phyloP scores from a whole-genome alignment of 352 stramenopile species.

The Globisporangium echinulatum region DNA sequence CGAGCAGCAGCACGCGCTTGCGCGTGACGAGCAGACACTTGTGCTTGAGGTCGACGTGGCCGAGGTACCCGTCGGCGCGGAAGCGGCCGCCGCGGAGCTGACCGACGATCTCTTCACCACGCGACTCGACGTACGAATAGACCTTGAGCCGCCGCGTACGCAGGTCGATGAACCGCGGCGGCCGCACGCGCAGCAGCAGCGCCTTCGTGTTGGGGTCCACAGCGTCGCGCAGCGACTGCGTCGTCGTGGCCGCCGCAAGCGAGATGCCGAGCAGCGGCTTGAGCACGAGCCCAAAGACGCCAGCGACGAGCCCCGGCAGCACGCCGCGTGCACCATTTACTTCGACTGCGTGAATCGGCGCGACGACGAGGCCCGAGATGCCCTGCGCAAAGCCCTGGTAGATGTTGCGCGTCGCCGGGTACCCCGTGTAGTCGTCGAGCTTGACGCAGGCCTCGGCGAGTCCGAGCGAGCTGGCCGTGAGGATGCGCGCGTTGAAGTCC shows the following conservation, averaged over 20 bases:
- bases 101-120: conserved; percentile 83
- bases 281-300: conserved; percentile 71
- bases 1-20: conserved; percentile 74
- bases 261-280: conserved; percentile 79
- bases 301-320: conserved; percentile 68
- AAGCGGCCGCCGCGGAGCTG: conserved; percentile 77
- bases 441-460: conserved; percentile 83
- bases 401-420: conserved; percentile 78
- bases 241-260: conserved; percentile 63
- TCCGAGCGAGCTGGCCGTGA: conserved; percentile 71
- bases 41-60: conserved; percentile 77
- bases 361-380: conserved; percentile 77
- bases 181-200: conserved; percentile 64
- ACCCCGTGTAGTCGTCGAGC: conserved; percentile 85
- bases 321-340: conserved; percentile 71
- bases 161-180: conserved; percentile 74
- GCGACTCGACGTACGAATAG: conserved; percentile 84
- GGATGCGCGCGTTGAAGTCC: conserved; percentile 85
- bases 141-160: conserved; percentile 75
- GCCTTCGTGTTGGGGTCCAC: conserved; percentile 78
- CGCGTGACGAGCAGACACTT: conserved; percentile 81
- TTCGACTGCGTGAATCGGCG: conserved; percentile 80
- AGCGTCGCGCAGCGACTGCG: conserved; percentile 69
- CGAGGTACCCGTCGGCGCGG: conserved; percentile 72
- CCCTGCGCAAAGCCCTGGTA: conserved; percentile 85